Conservation (phyloP, 2,329 filamentous ascomycete genomes). For the Diaporthe sp. region DNA sequence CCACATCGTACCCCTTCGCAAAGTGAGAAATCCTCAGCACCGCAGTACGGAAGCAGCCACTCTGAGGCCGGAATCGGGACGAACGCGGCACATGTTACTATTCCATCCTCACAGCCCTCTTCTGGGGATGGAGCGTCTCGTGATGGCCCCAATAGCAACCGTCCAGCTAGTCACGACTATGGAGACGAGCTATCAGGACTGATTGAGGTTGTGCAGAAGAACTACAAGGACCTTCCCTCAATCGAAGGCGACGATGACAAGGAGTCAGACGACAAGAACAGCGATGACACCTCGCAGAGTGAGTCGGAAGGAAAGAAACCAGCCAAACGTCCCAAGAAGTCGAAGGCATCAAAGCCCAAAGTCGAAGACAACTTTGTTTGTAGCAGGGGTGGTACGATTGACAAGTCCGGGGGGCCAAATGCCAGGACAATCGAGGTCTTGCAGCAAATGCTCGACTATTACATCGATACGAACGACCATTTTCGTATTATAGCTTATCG, state of each 20-base stretch:
- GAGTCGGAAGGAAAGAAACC: constrained; percentile 47
- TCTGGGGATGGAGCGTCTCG: background rate
- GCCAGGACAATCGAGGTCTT: constrained; percentile 81
- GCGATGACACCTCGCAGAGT: constrained; percentile 39
- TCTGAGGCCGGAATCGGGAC: background rate
- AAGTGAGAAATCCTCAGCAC: constrained; percentile 43
- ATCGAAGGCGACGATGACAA: constrained; percentile 64
- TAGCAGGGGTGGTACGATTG: constrained; percentile 64
- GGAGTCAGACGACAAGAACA: constrained; percentile 43
- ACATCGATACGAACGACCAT: constrained; percentile 79
- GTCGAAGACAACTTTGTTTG: constrained; percentile 69
- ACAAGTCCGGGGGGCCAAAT: constrained; percentile 76
- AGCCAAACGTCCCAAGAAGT: constrained; percentile 42
- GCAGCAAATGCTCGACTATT: constrained; percentile 84
- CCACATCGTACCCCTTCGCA: constrained; percentile 51
- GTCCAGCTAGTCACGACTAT: background rate
- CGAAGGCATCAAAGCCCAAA: constrained; percentile 43
- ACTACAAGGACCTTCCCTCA: constrained; percentile 67
- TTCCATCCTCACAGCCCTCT: background rate
- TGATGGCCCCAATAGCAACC: constrained; percentile 36
- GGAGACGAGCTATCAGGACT: constrained; percentile 73
- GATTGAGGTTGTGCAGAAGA: constrained; percentile 73
- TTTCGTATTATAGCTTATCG: constrained; percentile 85
- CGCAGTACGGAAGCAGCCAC: constrained; percentile 7
- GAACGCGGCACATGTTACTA: no score